phyloP scores from a whole-genome alignment of 2,329 filamentous ascomycete genomes.

The Helicocarpus griseus region DNA sequence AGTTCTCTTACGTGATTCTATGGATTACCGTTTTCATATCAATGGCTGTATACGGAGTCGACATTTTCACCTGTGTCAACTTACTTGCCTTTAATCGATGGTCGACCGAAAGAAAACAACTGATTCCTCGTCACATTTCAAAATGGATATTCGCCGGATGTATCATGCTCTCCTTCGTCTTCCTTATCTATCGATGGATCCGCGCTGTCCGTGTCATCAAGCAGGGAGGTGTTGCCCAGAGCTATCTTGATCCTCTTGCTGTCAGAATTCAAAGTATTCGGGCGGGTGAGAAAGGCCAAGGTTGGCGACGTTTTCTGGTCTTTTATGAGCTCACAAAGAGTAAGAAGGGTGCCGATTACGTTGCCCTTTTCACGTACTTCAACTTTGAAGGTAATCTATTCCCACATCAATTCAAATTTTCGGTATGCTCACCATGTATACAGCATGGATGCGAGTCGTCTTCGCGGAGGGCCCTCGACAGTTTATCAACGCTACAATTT shows the following conservation, averaged over 20 bases:
- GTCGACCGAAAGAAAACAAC: constrained; percentile 73
- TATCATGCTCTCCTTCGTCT: constrained; percentile 81
- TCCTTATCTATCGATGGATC: constrained; percentile 70
- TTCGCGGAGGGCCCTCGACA: constrained; percentile 89
- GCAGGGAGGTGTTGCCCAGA: constrained; percentile 78
- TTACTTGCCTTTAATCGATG: constrained; percentile 81
- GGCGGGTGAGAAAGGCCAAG: constrained; percentile 57
- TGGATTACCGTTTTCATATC: constrained; percentile 72
- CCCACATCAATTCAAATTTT: too few species aligned
- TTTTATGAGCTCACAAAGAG: constrained; percentile 85
- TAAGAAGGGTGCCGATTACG: constrained; percentile 81
- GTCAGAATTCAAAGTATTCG: constrained; percentile 75
- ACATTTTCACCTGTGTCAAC: constrained; percentile 89
- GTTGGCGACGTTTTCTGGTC: constrained; percentile 84
- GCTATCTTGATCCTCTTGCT: constrained; percentile 80
- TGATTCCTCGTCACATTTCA: constrained; percentile 64
- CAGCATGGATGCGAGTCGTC: constrained; percentile 80
- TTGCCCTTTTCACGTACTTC: constrained; percentile 87
- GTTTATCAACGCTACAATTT: constrained; percentile 78
- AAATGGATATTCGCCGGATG: constrained; percentile 94
- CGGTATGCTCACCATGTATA: too few species aligned
- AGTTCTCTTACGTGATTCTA: constrained; percentile 74
- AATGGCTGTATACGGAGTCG: constrained; percentile 74
- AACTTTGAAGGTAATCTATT: too few species aligned
- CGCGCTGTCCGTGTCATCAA: constrained; percentile 72